phyloP scores from a whole-genome alignment of 2,329 filamentous ascomycete genomes.

The Elsinoe necatrix region DNA sequence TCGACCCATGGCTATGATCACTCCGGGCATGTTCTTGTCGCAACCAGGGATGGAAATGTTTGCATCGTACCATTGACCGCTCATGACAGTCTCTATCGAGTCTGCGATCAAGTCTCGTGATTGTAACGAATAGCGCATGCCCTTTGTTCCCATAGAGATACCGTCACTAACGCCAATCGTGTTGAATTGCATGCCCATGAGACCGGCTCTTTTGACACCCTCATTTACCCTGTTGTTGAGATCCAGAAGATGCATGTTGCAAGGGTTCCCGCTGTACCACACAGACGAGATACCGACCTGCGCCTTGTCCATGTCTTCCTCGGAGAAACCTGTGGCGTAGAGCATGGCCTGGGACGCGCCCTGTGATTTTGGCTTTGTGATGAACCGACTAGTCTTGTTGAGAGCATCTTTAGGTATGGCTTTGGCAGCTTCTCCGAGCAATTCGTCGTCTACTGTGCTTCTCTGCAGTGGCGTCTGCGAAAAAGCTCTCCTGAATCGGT shows the following conservation, averaged over 20 bases:
- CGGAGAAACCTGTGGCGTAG: slow-evolving; percentile 82
- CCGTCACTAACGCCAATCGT: slow-evolving; percentile 96
- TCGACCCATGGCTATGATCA: slow-evolving; percentile 73
- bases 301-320: slow-evolving; percentile 87
- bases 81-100: slow-evolving; percentile 98
- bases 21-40: slow-evolving; percentile 95
- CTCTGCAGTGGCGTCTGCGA: slow-evolving; percentile 6
- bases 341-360: slow-evolving; percentile 98
- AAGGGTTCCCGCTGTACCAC: slow-evolving; percentile 97
- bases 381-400: slow-evolving; percentile 74
- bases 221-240: slow-evolving; percentile 71
- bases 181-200: slow-evolving; percentile 96
- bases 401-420: slow-evolving; percentile 35
- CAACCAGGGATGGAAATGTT: slow-evolving; percentile 96
- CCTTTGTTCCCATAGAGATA: slow-evolving; percentile 96
- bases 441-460: slow-evolving; percentile 16
- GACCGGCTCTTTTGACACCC: slow-evolving; percentile 61
- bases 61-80: slow-evolving; percentile 96
- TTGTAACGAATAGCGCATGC: slow-evolving; percentile 79
- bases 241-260: slow-evolving; percentile 97
- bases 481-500: slow-evolving; percentile 6
- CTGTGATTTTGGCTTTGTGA: slow-evolving; percentile 97
- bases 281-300: slow-evolving; percentile 97
- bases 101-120: slow-evolving; percentile 95
- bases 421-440: slow-evolving; percentile 12